Base-by-base conservation (phyloP, 164 flowering plant species). In the Tetracentron sinense region DNA sequence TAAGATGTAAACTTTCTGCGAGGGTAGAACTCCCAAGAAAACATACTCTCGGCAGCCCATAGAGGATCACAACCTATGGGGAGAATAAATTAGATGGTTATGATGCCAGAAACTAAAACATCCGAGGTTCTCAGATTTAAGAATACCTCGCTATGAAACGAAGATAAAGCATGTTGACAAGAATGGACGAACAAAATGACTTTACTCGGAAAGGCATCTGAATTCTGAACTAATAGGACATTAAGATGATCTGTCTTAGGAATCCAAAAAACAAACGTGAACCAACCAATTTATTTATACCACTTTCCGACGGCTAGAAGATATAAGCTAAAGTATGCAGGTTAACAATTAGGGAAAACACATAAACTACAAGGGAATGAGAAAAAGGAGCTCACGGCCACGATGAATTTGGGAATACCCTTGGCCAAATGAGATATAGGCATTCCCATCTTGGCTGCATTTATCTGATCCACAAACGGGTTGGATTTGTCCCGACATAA, bases 371-470 rank as follows among this genome's bases (percentile, higher is more conserved):
- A 55, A 44, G 21, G 26, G 21, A n/a, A 47, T 27, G 33, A n/a
- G 35, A 54, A 51, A 38, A 6, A 28, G 29, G 25, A 29, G 14
- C 21, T 46, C n/a, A 26, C 8, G 2, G 14, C 2, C 21, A 27
- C 2, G n/a, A 60, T 11, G 28, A 29, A 28, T 7, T 21, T 28
- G 53, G 57, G 50, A 66, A n/a, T n/a, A n/a, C 99, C 99, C 91
- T 71, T 94, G 97, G 60, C 99, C 99, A 72, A 89, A 94, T 54
- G 99, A 85, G 51, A 91, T 91, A 62, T 94, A 94, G 1, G 99
- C 99, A 78, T 82, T 91, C 38, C 97, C 97, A 75, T 89, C 83
- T 75, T 78, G 76, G 63, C 78, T 79, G 69, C 99, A 94, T 72
- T 72, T 82, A 0, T 75, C 81, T 16, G 83, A 59, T 59, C 88